Evolutionary conservation across 2,329 filamentous ascomycete species (phyloP), one percentile per base, ranked within the genome.

Genomic region (Cordyceps fumosorosea): DNA sequence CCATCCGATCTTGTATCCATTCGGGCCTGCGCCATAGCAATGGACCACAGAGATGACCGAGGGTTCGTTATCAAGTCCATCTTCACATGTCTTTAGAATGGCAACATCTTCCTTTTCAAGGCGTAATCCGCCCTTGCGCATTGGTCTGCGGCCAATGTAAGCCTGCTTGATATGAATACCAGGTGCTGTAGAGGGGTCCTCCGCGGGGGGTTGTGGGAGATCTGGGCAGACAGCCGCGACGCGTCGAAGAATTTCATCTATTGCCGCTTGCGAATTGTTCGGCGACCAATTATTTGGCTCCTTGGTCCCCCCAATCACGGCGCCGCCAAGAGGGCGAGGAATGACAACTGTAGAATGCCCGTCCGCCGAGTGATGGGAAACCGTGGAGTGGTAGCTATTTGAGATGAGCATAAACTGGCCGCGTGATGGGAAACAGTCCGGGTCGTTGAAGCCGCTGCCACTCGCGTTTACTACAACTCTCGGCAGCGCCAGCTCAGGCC

Each of bases 101-200:
- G 26, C 20, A 14, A 58, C 3, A 3, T 20, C 8, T 32, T 62
- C 60, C 1, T 50, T 51, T n/a, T 62, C 60, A 5, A 62, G 54
- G 10, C 54, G 45, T 24, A 62, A 11, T 5, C 60, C 60, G 24
- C 54, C 60, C 24, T 47, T 51, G 22, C 60, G 60, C 37, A 50
- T 62, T 20, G 60, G 60, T 16, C 54, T 40, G 26, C 60, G 60
- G 42, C 60, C 54, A 48, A 62, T 56, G 20, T 62, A 44, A 12
- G 44, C 54, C 16, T 56, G 26, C 10, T 26, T 14, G 16, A 55
- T 47, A 4, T 34, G 16, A 22, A 60, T 60, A 6, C 32, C 11
- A 10, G 56, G 56, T 11, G 11, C 5, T 22, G 20, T 10, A 3
- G 53, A 22, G 11, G 26, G 18, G 6, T 51, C 32, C 26, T 29